Evolutionary conservation across 2,329 filamentous ascomycete species (phyloP), one percentile per base, ranked within the genome.

Genomic region (Aspergillus phoenicis): DNA sequence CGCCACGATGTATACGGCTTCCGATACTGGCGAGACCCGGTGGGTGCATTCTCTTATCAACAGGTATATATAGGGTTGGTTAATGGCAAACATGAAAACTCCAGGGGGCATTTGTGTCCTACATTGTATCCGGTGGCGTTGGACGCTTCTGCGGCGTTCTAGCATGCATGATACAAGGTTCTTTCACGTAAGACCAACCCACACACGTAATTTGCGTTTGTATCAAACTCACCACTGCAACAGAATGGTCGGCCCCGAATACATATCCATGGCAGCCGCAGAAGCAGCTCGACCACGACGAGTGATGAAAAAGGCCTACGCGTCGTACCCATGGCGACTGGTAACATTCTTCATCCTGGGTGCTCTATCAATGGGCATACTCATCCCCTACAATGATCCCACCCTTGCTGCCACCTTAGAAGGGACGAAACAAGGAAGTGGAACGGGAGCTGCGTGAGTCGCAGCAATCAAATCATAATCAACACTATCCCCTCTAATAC

Each of bases 261-360:
- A 87, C 74, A 85, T 89, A 66, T 71, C 77, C 11, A 82, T 82
- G 81, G 78, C 81, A 4, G 87, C 88, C 2, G 88, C 84, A 10
- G 89, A 91, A 71, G 84, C 89, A 1, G 84, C 89, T 67, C 88
- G 89, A 63, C 89, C 89, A 0, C 84, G 88, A 5, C 79, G 77
- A n/a, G 82, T 88, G 22, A 86, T 93, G 77, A 89, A 88, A 0
- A 85, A 84, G 24, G 90, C 90, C 1, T 91, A 87, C 75, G 89
- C 89, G 60, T 85, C 88, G 58, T 88, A 91, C 2, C 91, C 91
- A 71, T 91, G 89, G 77, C 87, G 90, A n/a, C 80, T 93, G 28
- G 87, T 88, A 0, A 77, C 85, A 15, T 93, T 93, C 74, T 92
- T 91, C 76, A 83, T 90, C 45, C 82, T 89, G 1, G 89, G 89